A percentile compares a stretch with the other conserved stretches of the same genome.
Conservation (phyloP, 495 filamentous ascomycete species). For the Penicillium psychrofluorescens region DNA sequence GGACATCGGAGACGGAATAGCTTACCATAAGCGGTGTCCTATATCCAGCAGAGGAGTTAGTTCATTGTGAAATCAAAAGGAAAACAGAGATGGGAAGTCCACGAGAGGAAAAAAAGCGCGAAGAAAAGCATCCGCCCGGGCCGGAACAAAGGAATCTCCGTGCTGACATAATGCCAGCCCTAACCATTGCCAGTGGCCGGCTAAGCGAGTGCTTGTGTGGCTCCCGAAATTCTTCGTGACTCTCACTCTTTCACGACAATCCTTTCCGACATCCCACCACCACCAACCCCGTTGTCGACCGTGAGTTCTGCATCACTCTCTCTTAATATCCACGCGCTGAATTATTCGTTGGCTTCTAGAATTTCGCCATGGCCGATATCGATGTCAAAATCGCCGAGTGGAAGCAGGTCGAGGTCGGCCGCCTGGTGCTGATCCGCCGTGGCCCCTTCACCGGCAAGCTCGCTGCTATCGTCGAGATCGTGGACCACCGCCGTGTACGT, state of each 20-base stretch:
- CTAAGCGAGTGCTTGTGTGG: slow-evolving; percentile 28
- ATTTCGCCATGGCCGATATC: slow-evolving; percentile 57
- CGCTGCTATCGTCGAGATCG: slow-evolving; percentile 94
- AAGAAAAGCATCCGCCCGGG: slow-evolving; percentile 8
- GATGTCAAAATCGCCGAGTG: slow-evolving; percentile 69
- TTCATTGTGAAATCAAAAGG: too few species aligned
- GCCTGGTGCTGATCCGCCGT: slow-evolving; percentile 75
- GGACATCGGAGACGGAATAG: background rate
- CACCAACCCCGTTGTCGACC: slow-evolving; percentile 38
- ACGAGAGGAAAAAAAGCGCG: slow-evolving; percentile 17
- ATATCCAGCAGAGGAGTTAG: too few species aligned
- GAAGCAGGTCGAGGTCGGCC: slow-evolving; percentile 95
- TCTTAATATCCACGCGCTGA: slow-evolving; percentile 9
- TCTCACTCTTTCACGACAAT: slow-evolving; percentile 41
- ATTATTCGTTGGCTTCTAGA: slow-evolving; percentile 13
- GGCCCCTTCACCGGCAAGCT: slow-evolving; percentile 77
- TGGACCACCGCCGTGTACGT: slow-evolving; percentile 99
- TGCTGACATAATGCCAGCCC: slow-evolving; percentile 33
- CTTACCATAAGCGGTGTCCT: slow-evolving; percentile 18
- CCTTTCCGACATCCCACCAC: slow-evolving; percentile 27
- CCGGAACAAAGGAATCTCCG: slow-evolving; percentile 13
- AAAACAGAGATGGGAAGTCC: background rate
- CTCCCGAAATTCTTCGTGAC: slow-evolving; percentile 44
- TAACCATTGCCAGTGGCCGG: slow-evolving; percentile 15
- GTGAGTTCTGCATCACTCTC: slow-evolving; percentile 23